Conservation (phyloP, 768 basidiomycete species). For the Pulveroboletus sp. region DNA sequence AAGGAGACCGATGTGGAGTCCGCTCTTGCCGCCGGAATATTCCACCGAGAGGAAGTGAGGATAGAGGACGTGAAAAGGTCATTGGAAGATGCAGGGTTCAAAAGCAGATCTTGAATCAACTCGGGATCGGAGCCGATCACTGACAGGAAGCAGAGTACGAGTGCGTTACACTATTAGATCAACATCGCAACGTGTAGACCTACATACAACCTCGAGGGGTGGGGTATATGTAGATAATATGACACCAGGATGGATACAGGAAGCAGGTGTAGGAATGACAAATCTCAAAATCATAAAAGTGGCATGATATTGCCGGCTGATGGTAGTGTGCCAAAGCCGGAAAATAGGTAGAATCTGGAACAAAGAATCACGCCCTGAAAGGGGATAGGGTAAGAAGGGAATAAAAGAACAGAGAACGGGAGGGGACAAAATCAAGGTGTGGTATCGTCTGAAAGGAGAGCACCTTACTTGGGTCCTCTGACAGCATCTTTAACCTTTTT, state of each 20-base stretch:
- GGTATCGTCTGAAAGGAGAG: slow-evolving; percentile 4
- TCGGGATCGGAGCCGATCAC: too few relatives aligned
- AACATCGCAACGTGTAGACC: slow-evolving; percentile 26
- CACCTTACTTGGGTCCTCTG: slow-evolving; percentile 45
- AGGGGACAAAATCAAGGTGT: slow-evolving; percentile 4
- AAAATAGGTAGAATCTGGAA: not conserved
- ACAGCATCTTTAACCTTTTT: slow-evolving; percentile 76
- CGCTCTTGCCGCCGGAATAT: slow-evolving; percentile 94
- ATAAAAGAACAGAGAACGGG: not conserved
- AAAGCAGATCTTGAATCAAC: slow-evolving; percentile 37
- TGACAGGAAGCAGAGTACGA: slow-evolving; percentile 15
- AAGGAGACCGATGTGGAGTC: slow-evolving; percentile 77
- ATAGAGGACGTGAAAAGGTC: slow-evolving; percentile 77
- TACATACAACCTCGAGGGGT: slow-evolving; percentile 32
- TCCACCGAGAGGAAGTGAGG: slow-evolving; percentile 84
- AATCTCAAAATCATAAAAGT: slow-evolving; percentile 9
- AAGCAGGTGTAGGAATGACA: slow-evolving; percentile 18
- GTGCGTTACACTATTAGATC: slow-evolving; percentile 31
- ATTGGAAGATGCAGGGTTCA: slow-evolving; percentile 45
- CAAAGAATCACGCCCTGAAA: slow-evolving; percentile 2
- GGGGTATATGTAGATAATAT: slow-evolving; percentile 33
- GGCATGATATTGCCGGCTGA: slow-evolving; percentile 4
- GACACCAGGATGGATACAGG: slow-evolving; percentile 31
- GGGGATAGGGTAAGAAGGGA: slow-evolving; percentile 6
- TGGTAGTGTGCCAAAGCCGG: not conserved